A percentile compares a stretch with the other conserved stretches of the same genome.
phyloP scores from a whole-genome alignment of 2,329 filamentous ascomycete species.

The Penicillium brasilianum region DNA sequence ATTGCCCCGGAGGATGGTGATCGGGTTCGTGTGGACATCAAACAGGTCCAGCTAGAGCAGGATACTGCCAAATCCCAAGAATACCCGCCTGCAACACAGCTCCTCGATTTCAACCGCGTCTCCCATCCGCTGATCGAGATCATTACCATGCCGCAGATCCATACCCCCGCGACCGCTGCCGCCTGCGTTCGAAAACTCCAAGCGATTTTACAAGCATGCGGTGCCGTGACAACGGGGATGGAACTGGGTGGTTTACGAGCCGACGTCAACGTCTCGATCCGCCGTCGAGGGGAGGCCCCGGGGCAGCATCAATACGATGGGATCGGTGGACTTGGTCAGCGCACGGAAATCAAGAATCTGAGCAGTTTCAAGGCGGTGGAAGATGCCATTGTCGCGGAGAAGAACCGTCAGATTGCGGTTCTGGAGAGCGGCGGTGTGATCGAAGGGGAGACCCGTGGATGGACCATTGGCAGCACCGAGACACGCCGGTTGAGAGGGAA shows the following conservation, averaged over 20 bases:
- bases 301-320: slow-evolving; percentile 59
- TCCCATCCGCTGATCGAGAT: slow-evolving; percentile 92
- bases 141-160: slow-evolving; percentile 88
- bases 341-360: slow-evolving; percentile 97
- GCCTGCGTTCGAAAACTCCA: slow-evolving; percentile 90
- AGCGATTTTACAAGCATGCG: slow-evolving; percentile 74
- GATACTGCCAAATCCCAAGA: slow-evolving; percentile 94
- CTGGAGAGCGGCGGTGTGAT: slow-evolving; percentile 76
- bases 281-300: slow-evolving; percentile 58
- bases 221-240: slow-evolving; percentile 90
- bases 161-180: slow-evolving; percentile 83
- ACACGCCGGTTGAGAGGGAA: slow-evolving; percentile 85
- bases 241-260: slow-evolving; percentile 88
- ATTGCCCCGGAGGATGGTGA: slow-evolving; percentile 75
- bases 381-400: slow-evolving; percentile 89
- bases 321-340: slow-evolving; percentile 72
- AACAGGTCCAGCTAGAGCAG: slow-evolving; percentile 96
- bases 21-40: slow-evolving; percentile 76
- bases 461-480: slow-evolving; percentile 82
- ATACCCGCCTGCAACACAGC: slow-evolving; percentile 72
- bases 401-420: slow-evolving; percentile 82
- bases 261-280: slow-evolving; percentile 93
- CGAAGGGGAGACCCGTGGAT: slow-evolving; percentile 88
- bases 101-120: slow-evolving; percentile 93
- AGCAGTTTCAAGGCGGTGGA: slow-evolving; percentile 94